Base-by-base conservation (phyloP, 1,139 yeast species). In the Magnusiomyces sp. region DNA sequence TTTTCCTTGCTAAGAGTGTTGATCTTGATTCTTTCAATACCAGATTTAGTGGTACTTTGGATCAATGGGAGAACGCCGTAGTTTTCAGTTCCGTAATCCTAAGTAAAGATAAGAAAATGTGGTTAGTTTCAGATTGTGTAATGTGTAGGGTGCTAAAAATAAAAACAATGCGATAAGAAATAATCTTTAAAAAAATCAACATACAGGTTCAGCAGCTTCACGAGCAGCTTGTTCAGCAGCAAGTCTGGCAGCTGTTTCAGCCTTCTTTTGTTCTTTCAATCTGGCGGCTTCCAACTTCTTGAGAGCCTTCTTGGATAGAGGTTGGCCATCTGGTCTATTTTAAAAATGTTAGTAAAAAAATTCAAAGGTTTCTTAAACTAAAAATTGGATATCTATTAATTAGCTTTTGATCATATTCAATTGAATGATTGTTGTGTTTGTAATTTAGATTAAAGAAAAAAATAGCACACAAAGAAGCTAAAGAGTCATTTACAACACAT, bases 271-370 rank as follows among this genome's bases (percentile, higher is more conserved):
- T 58, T 86, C 95, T 75, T 92, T 92, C 70, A 88, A 96, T 62
- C 80, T 79, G 68, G 90, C 97, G 67, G 92, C 92, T 67, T 87
- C 95, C 56, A 92, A 78, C 73, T 92, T 92, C 76, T 92, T 92
- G 62, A 92, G 74, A 1, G 96, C 98, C 68, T 89, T 92, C 71
- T 92, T 92, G 55, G 97, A 87, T 61, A 92, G 74, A 48, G 98
- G 98, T 71, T 81, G 85, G 42, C 98, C 98, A 68, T 92, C 97
- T 23, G 69, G 66, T 39, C 70, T 51, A 39, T 6, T 13, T 27
- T 40, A 7, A 41, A 14, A 16, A 20, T 32, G 36, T 39, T 46
- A 13, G 16, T 20, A 43, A 16, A 7, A 10, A 32, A 5, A 23
- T 5, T 5, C 29, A 23, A 23, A 23, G 7, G n/a, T n/a, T n/a